Evolutionary conservation across 345 rosid species (phyloP), one percentile per base, ranked within the genome.

Genomic region (Capsella bursapastoris): DNA sequence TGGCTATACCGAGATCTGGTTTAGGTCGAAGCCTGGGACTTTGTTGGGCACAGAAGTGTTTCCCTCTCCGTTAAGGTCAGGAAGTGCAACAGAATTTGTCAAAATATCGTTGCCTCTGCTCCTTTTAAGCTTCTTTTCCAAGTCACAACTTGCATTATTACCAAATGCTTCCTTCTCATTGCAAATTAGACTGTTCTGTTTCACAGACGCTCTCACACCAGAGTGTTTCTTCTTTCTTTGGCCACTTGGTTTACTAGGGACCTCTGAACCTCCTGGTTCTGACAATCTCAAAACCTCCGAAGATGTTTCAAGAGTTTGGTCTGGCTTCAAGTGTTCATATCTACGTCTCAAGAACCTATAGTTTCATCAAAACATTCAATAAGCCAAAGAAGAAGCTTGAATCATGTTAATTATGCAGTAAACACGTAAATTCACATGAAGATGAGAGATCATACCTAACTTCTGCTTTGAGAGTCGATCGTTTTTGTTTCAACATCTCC

Each of bases 1-100:
- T 64, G 9, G 67, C 31, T 57, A 68, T 87, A 94, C 97, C 91
- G 90, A 91, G 57, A 91, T 86, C 83, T 87, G 83, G 79, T 95
- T 95, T 43, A 95, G 84, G 85, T 95, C 99, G 64, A 94, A 91
- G 73, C 78, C 63, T 0, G 87, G 84, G 66, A 83, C 73, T 32
- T 47, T 71, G 75, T 77, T 75, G 48, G 28, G 66, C 44, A 61
- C 57, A 7, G 59, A 16, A 7, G 85, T 84, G 60, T 83, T 97
- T 68, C 25, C 64, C 1, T 80, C 89, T 56, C 79, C 82, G 18
- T 81, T 87, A 34, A 82, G 40, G 32, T 85, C 87, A 76, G 77
- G 82, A 64, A 67, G 57, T 1, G 75, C 37, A 8, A 28, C 16
- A 25, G 75, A 25, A 37, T 25, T 64, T 4, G 52, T 70, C 52